A percentile compares a stretch with the other conserved stretches of the same genome.
phyloP scores from a whole-genome alignment of 148 eudicot genomes.

The Vaccinium macrocarpon region DNA sequence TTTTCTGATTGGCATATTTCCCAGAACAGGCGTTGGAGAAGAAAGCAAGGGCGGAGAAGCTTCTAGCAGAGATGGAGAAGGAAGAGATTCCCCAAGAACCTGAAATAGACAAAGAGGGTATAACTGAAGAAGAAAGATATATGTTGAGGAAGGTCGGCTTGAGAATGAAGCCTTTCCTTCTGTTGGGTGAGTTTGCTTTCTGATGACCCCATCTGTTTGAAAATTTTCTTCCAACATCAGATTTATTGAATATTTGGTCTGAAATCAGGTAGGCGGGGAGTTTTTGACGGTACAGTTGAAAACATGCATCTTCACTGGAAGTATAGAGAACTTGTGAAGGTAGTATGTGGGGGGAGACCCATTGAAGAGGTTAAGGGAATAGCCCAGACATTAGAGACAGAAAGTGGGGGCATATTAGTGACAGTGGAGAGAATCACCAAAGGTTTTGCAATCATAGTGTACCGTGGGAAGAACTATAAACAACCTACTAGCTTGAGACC shows the following conservation, averaged over 20 bases:
- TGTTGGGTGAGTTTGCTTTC: slow-evolving; percentile 62
- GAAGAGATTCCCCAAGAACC: slow-evolving; percentile 43
- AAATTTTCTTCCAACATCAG: not conserved
- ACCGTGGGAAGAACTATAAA: slow-evolving; percentile 90
- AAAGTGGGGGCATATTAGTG: slow-evolving; percentile 92
- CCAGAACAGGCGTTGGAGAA: slow-evolving; percentile 41
- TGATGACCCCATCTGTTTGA: slow-evolving; percentile 2
- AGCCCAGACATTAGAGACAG: slow-evolving; percentile 77
- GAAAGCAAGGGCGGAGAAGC: slow-evolving; percentile 71
- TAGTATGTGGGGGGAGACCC: slow-evolving; percentile 68
- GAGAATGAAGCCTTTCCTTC: slow-evolving; percentile 87
- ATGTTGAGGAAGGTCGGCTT: slow-evolving; percentile 94
- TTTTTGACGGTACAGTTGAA: slow-evolving; percentile 97
- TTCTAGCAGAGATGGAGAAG: slow-evolving; percentile 71
- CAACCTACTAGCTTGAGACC: slow-evolving; percentile 87
- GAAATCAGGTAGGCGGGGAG: slow-evolving; percentile 85
- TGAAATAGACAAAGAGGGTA: slow-evolving; percentile 78
- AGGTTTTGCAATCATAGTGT: slow-evolving; percentile 82
- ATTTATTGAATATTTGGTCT: not conserved
- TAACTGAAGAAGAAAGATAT: slow-evolving; percentile 90
- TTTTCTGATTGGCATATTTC: slow-evolving; percentile 24
- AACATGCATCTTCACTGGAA: slow-evolving; percentile 99
- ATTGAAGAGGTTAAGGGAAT: slow-evolving; percentile 59
- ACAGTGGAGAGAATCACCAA: slow-evolving; percentile 75
- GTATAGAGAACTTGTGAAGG: slow-evolving; percentile 94